A percentile compares a stretch with the other conserved stretches of the same genome.
Evolutionary conservation across 306 rosid genomes (phyloP).

Genomic region (Prunus campanulata): DNA sequence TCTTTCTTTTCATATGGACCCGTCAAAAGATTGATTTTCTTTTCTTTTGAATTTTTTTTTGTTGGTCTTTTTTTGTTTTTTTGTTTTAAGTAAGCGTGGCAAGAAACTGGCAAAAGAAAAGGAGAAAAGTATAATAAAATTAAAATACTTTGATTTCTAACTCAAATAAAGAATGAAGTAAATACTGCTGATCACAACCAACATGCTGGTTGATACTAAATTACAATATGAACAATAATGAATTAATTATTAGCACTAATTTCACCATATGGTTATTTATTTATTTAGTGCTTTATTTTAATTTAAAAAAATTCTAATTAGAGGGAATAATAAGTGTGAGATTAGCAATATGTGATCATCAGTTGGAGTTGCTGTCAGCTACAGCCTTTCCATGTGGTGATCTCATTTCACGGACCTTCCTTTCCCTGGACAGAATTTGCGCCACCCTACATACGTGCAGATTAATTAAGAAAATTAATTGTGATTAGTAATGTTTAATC

Average conservation of each 20-base stretch:
- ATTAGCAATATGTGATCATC: neutral
- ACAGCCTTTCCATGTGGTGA: slow-evolving; percentile 23
- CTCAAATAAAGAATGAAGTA: neutral
- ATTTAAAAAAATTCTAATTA: neutral
- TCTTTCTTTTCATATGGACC: too few species aligned
- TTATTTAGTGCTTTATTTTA: neutral
- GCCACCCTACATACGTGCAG: slow-evolving; percentile 37
- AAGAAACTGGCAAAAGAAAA: neutral
- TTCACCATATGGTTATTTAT: neutral
- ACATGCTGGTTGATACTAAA: neutral
- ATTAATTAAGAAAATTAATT: neutral
- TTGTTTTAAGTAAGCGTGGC: too few species aligned
- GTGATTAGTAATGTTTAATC: neutral
- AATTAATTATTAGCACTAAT: neutral
- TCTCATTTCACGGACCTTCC: slow-evolving; percentile 32
- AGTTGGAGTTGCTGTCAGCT: neutral
- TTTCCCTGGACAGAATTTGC: slow-evolving; percentile 42
- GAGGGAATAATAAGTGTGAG: neutral
- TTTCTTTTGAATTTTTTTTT: too few species aligned
- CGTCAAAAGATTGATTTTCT: too few species aligned
- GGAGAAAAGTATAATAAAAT: neutral
- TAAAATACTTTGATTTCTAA: neutral
- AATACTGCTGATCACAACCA: neutral
- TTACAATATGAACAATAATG: neutral
- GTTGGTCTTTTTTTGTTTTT: neutral